Percentiles rank a stretch among this genome's conserved stretches.
Conservation (phyloP, 108 stramenopile species). For the Cyclostephanos tholiformis region DNA sequence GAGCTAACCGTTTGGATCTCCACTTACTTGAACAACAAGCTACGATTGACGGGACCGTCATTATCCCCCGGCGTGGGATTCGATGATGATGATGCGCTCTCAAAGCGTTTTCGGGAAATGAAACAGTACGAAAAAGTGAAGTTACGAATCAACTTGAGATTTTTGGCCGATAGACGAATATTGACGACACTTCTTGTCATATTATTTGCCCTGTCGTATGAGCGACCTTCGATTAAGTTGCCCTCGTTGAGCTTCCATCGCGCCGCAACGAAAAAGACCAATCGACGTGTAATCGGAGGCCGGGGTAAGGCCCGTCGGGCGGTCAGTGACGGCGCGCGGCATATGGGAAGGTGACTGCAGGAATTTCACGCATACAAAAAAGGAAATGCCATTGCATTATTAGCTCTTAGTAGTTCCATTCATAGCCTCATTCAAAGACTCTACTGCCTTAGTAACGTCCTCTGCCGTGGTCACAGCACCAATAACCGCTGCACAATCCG, state of each 20-base stretch:
- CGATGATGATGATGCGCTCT: constrained; percentile 17
- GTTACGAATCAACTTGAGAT: constrained; percentile 78
- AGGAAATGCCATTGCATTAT: background rate
- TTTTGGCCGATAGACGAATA: constrained; percentile 63
- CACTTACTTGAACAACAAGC: constrained; percentile 54
- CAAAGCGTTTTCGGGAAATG: constrained; percentile 42
- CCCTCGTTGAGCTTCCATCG: background rate
- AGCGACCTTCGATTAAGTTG: background rate
- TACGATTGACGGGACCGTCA: constrained; percentile 48
- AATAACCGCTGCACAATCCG: constrained; percentile 90
- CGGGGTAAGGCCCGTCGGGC: background rate
- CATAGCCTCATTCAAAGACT: constrained; percentile 68
- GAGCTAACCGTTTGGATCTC: constrained; percentile 50
- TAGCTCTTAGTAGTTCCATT: constrained; percentile 6
- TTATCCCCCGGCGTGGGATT: background rate
- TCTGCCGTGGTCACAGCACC: constrained; percentile 80
- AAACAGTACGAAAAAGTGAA: constrained; percentile 39
- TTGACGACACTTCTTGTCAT: constrained; percentile 6
- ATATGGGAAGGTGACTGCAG: background rate
- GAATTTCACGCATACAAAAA: too few species aligned
- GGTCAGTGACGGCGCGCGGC: background rate
- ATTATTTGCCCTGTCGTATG: background rate
- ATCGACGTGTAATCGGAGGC: background rate
- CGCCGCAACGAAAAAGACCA: background rate
- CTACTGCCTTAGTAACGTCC: constrained; percentile 58